Percentiles rank a stretch among this genome's conserved stretches.
These are phyloP conservation scores for Dichotomopilus funicola DNA, from an alignment of 2,329 filamentous ascomycete genomes.

Conservation along the genomic window DNA sequence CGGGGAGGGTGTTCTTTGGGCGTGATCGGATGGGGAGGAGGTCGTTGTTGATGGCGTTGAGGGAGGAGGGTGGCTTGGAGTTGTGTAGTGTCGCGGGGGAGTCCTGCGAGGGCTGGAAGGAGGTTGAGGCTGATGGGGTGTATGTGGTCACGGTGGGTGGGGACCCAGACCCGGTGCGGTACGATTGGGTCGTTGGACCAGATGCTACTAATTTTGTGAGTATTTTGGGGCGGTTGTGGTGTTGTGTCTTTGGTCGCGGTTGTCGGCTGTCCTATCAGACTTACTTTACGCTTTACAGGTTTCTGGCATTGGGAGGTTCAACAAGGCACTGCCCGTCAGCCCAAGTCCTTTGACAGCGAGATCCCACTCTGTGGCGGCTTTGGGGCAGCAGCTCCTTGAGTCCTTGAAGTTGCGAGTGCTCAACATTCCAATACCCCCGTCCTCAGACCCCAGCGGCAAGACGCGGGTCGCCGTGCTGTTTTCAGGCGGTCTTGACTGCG, in stretches of 20 bases:
- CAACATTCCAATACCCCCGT: constrained; percentile 53
- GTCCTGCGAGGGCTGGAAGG: constrained; percentile 53
- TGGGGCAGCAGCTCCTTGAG: constrained; percentile 49
- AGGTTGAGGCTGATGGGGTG: constrained; percentile 80
- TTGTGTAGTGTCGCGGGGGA: constrained; percentile 66
- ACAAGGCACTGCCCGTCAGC: constrained; percentile 35
- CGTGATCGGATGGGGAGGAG: constrained; percentile 82
- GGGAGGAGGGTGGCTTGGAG: constrained; percentile 39
- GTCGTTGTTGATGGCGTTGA: constrained; percentile 61
- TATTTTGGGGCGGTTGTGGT: constrained; percentile 15
- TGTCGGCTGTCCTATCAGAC: constrained; percentile 30
- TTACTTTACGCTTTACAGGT: constrained; percentile 40
- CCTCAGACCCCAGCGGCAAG: constrained; percentile 24
- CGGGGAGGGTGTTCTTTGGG: constrained; percentile 66
- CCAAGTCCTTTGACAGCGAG: constrained; percentile 29
- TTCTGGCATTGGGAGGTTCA: constrained; percentile 49
- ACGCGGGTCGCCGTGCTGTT: constrained; percentile 73
- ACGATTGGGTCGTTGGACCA: constrained; percentile 31
- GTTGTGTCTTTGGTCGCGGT: not conserved
- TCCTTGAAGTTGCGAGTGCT: constrained; percentile 60
- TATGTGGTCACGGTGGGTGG: constrained; percentile 56
- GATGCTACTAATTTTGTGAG: constrained; percentile 41
- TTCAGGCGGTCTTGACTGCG: constrained; percentile 91
- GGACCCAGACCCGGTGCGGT: constrained; percentile 3
- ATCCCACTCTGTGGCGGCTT: constrained; percentile 45